Base-by-base conservation (phyloP, 2,329 filamentous ascomycete species). In the Fusarium sp. region DNA sequence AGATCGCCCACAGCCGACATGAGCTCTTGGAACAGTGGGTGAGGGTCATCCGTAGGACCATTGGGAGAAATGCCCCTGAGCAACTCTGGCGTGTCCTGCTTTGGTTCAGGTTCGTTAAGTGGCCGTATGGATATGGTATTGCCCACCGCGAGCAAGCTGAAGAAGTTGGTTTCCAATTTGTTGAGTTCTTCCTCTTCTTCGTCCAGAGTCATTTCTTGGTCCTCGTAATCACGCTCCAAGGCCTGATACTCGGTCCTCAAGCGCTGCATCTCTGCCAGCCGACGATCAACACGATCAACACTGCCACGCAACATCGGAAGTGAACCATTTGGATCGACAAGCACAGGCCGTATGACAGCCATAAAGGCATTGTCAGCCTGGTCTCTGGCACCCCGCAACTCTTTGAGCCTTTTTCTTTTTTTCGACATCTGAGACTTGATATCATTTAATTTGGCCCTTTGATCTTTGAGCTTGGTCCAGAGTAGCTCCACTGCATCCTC, bases 21-120 rank as follows among this genome's bases (percentile, higher is more conserved):
- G 7, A 89, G 81, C 20, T 84, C 79, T 13, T 80, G 73, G 71
- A 88, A 89, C 4, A 86, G 79, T 3, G 88, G 88, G 69, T 89
- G 87, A 2, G 85, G 76, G 42, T 86, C 84, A 63, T 85, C 83
- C 1, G 77, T 70, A 6, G 81, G 78, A 1, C 81, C 80, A 29
- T 81, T 73, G 0, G 77, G 76, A 5, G 80, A 80, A 9, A 85
- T 85, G 2, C 84, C 84, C 56, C 77, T 76, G 4, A 85, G 71
- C 40, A 81, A 78, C 16, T 79, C 69, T 5, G 83, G 84, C 36
- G 82, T 67, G 27, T 79, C 76, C 33, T 54, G 38, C n/a, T 70
- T 66, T 2, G 61, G 42, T 13, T 73, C 67, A 3, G 45, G 66
- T 27, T 74, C 59, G 8, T 52, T 20, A 13, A 31, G 25, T 18